Evolutionary conservation across 2,329 filamentous ascomycete species (phyloP).

Genomic region (Aspergillus calidoustus): DNA sequence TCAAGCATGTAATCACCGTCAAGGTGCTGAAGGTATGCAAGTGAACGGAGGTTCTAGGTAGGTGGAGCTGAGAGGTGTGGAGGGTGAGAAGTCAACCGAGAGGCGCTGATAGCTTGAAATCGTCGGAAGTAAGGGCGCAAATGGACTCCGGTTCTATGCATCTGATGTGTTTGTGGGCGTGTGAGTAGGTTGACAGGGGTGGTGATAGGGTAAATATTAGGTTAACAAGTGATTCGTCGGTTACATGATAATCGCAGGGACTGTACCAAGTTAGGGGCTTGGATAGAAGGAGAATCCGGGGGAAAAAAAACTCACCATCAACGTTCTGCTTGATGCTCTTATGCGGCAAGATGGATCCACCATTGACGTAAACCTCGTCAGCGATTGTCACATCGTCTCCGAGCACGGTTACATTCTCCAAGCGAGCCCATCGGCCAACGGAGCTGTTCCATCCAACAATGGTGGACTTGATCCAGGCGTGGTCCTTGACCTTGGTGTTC

Average conservation of each 20-base stretch:
- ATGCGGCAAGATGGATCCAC: constrained; percentile 90
- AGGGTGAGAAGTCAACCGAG: constrained; percentile 23
- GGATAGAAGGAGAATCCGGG: background rate
- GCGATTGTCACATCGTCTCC: constrained; percentile 97
- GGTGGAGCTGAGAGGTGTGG: constrained; percentile 20
- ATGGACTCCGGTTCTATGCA: constrained; percentile 47
- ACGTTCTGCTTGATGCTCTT: constrained; percentile 99
- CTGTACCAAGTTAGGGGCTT: constrained; percentile 28
- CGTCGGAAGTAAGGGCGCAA: constrained; percentile 32
- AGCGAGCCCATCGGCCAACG: constrained; percentile 90
- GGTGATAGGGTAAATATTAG: constrained; percentile 22
- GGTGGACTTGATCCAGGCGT: constrained; percentile 98
- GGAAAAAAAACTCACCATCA: constrained; percentile 63
- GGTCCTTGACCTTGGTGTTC: constrained; percentile 94
- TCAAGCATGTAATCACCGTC: constrained; percentile 34
- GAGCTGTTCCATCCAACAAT: constrained; percentile 99
- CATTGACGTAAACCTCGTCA: constrained; percentile 98
- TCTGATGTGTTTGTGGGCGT: constrained; percentile 35
- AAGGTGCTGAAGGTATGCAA: constrained; percentile 33
- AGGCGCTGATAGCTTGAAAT: constrained; percentile 21
- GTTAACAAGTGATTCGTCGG: constrained; percentile 34
- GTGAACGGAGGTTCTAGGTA: constrained; percentile 18
- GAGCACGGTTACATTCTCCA: constrained; percentile 97
- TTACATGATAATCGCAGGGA: constrained; percentile 57
- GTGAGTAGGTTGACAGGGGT: constrained; percentile 27